Evolutionary conservation across 306 rosid species (phyloP), one percentile per base, ranked within the genome.

Genomic region (Prunus armeniaca): DNA sequence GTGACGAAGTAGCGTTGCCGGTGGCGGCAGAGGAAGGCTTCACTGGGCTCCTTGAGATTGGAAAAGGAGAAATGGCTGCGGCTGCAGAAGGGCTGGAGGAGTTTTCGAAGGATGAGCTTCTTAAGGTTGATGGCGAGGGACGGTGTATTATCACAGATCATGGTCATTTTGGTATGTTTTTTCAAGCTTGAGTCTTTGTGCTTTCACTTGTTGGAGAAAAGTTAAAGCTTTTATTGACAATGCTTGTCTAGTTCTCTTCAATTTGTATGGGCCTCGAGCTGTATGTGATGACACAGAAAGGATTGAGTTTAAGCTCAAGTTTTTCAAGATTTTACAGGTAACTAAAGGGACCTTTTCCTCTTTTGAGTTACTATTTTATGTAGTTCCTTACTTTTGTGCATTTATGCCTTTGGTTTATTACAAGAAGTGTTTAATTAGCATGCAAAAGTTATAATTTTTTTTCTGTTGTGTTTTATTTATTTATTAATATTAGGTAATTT

Each of bases 231-330:
- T 65, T 80, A 65, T 76, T 79, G 82, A 34, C 60, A 57, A 25
- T 79, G 68, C 3, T 57, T 84, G 67, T 76, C 46, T 76, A 95
- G 97, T 95, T 84, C 90, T 92, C 76, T 95, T 92, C 86, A 95
- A 95, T 66, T 24, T 95, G 71, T 92, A 95, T 73, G 97, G 97
- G 47, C 99, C 97, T 79, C 89, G 97, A 81, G 99, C 97, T 80
- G 89, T 47, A 77, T 56, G 89, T 54, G 92, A 95, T 82, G 96
- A 92, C 76, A 67, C 79, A 2, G 93, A 95, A 62, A 92, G 98
- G 91, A 84, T 86, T 57, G 86, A 82, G 78, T 95, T 90, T 71
- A 92, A 95, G 88, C 77, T 87, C 71, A 87, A 60, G 0, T 95
- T 92, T 86, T 92, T 56, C 91, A 84, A 81, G 75, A 82, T 88